Conservation (phyloP, 176 grass and related monocot species). For the Eragrostis nindensis region DNA sequence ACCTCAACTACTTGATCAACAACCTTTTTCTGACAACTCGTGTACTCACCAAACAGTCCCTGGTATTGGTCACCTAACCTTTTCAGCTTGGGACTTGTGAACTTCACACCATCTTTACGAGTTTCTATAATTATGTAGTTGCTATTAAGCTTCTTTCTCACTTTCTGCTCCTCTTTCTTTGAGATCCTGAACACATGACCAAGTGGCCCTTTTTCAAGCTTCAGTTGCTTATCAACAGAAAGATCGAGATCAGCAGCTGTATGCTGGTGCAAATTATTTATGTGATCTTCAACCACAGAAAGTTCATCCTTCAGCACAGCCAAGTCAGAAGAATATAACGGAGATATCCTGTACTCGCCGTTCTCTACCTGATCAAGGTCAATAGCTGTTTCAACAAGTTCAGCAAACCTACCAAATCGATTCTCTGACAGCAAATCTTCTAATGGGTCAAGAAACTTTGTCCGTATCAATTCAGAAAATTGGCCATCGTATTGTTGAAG, state of each 20-base stretch:
- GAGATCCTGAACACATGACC: slow-evolving; percentile 98
- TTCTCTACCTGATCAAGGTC: slow-evolving; percentile 85
- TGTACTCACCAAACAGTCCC: slow-evolving; percentile 67
- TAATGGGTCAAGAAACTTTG: slow-evolving; percentile 63
- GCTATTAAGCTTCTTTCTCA: slow-evolving; percentile 82
- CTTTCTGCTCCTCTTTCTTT: slow-evolving; percentile 98
- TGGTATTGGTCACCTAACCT: slow-evolving; percentile 92
- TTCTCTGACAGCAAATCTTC: slow-evolving; percentile 73
- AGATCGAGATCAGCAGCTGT: slow-evolving; percentile 83
- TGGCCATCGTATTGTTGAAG: slow-evolving; percentile 78
- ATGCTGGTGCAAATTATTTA: slow-evolving; percentile 76
- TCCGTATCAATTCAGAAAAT: slow-evolving; percentile 73
- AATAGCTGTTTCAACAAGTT: slow-evolving; percentile 74
- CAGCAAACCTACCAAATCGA: slow-evolving; percentile 60
- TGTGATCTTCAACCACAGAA: slow-evolving; percentile 65
- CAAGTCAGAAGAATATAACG: slow-evolving; percentile 70
- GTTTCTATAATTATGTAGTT: slow-evolving; percentile 94
- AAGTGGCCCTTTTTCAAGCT: slow-evolving; percentile 86
- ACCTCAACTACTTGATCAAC: slow-evolving; percentile 69
- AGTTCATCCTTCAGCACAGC: slow-evolving; percentile 70
- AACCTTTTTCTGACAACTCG: slow-evolving; percentile 79
- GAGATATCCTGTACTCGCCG: slow-evolving; percentile 90
- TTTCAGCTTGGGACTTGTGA: slow-evolving; percentile 90
- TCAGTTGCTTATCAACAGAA: slow-evolving; percentile 81
- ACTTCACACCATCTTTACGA: slow-evolving; percentile 97